A percentile compares a stretch with the other conserved stretches of the same genome.
These are phyloP conservation scores for Talaromyces wortmannii DNA, from an alignment of 495 filamentous ascomycete species.

Conservation along the genomic window DNA sequence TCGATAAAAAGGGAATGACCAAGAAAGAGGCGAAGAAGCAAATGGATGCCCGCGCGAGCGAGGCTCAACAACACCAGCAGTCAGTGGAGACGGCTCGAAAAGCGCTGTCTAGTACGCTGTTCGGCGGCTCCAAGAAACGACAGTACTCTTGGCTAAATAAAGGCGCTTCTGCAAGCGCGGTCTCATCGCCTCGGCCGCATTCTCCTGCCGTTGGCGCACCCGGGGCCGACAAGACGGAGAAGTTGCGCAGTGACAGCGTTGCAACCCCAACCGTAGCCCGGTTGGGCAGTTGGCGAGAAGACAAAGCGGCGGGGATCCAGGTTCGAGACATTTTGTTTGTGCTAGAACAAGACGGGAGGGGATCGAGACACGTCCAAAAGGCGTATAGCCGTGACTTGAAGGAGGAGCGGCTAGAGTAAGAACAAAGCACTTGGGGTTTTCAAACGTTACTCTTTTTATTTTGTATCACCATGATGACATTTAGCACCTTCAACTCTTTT, in stretches of 20 bases:
- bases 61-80: conserved; percentile 44
- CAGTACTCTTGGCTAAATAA: conserved; percentile 37
- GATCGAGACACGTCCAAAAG: conserved; percentile 35
- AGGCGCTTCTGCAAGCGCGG: conserved; percentile 27
- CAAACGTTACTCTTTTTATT: neutral
- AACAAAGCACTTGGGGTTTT: neutral
- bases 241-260: conserved; percentile 14
- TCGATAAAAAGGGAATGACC: conserved; percentile 48
- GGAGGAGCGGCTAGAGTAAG: conserved; percentile 30
- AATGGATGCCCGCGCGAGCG: conserved; percentile 39
- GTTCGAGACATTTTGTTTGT: conserved; percentile 44
- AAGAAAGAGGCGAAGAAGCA: conserved; percentile 49
- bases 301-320: conserved; percentile 42
- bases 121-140: conserved; percentile 33
- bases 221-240: conserved; percentile 21
- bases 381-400: conserved; percentile 37
- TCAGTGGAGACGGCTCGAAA: conserved; percentile 41
- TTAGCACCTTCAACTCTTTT: neutral
- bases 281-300: conserved; percentile 42
- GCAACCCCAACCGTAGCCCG: conserved; percentile 16
- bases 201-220: conserved; percentile 22
- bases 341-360: conserved; percentile 42
- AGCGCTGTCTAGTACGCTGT: conserved; percentile 35
- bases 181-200: conserved; percentile 30
- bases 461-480: neutral